These are phyloP conservation scores for Botrytis sinoallii DNA, from an alignment of 2,329 filamentous ascomycete species.

Conservation along the genomic window DNA sequence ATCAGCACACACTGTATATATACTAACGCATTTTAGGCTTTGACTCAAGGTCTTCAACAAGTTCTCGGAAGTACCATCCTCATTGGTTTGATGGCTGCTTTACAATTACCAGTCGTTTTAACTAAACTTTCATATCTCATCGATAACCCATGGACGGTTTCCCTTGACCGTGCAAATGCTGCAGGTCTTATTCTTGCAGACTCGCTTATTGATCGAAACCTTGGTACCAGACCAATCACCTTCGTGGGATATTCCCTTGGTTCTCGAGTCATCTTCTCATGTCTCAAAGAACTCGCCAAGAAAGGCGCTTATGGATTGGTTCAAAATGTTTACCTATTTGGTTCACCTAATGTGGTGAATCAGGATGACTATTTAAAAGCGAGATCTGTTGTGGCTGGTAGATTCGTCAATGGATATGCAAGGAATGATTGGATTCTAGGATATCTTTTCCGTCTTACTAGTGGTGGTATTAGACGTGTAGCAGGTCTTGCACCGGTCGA, in stretches of 20 bases:
- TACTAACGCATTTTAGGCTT: slow-evolving; percentile 57
- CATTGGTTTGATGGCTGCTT: slow-evolving; percentile 82
- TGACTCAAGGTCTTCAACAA: slow-evolving; percentile 95
- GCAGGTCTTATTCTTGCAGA: slow-evolving; percentile 92
- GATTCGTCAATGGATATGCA: slow-evolving; percentile 92
- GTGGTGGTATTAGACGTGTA: slow-evolving; percentile 83
- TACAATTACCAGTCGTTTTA: slow-evolving; percentile 87
- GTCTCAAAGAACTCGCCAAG: slow-evolving; percentile 78
- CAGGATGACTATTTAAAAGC: slow-evolving; percentile 83
- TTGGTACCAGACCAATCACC: slow-evolving; percentile 87
- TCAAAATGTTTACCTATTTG: slow-evolving; percentile 94
- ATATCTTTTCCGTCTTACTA: slow-evolving; percentile 92
- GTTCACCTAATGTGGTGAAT: slow-evolving; percentile 86
- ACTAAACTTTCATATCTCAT: slow-evolving; percentile 95
- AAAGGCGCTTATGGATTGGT: slow-evolving; percentile 83
- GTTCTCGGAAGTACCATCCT: slow-evolving; percentile 87
- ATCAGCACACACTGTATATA: neutral
- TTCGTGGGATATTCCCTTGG: slow-evolving; percentile 94
- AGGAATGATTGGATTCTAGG: slow-evolving; percentile 96
- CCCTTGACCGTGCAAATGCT: slow-evolving; percentile 80
- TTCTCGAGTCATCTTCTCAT: slow-evolving; percentile 87
- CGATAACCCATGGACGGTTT: slow-evolving; percentile 98
- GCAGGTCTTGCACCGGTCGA: slow-evolving; percentile 79
- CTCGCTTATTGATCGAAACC: slow-evolving; percentile 84
- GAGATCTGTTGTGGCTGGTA: slow-evolving; percentile 80